Evolutionary conservation across 2,329 filamentous ascomycete species (phyloP), one percentile per base, ranked within the genome.

Genomic region (Ophiostoma perfectum): DNA sequence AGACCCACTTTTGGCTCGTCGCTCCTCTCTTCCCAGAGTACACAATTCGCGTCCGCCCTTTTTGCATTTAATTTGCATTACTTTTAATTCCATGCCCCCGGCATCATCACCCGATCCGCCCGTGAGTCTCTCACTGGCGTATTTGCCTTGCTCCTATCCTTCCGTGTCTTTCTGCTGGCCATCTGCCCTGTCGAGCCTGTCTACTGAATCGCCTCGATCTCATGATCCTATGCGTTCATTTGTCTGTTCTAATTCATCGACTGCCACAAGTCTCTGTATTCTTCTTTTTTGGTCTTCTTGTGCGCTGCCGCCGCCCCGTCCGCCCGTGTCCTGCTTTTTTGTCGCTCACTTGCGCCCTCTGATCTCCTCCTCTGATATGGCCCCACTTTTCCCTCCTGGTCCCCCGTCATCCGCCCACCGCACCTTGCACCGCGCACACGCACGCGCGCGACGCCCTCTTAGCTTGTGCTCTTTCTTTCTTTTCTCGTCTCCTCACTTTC

Each of bases 21-120:
- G 27, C 27, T 27, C 27, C 27, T 27, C 27, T 27, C 27, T 27
- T 27, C 58, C 36, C 52, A n/a, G 49, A 18, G 44, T 12, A 52
- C 63, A 47, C 63, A 41, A 49, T 18, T 68, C 65, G 68, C 67
- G 67, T 68, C 71, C 70, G 71, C 68, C 63, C 68, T 67, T 44
- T 64, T 44, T 45, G 41, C 8, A 64, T 27, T 44, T 14, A 41
- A 44, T 36, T 64, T 45, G 42, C 42, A 44, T 36, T 44, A 14
- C 4, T 14, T 70, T 70, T 67, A 66, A 58, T 69, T 64, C 66
- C 65, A 62, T 65, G 64, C 65, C 71, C 70, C 73, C 73, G 73
- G 73, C 70, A 72, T 71, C 73, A 72, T 73, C 70, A 72, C 72
- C 73, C 73, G 72, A 73, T 73, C 70, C 72, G 71, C 71, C 71